phyloP scores from a whole-genome alignment of 176 grass and related monocot genomes.

The Thalia dealbata region DNA sequence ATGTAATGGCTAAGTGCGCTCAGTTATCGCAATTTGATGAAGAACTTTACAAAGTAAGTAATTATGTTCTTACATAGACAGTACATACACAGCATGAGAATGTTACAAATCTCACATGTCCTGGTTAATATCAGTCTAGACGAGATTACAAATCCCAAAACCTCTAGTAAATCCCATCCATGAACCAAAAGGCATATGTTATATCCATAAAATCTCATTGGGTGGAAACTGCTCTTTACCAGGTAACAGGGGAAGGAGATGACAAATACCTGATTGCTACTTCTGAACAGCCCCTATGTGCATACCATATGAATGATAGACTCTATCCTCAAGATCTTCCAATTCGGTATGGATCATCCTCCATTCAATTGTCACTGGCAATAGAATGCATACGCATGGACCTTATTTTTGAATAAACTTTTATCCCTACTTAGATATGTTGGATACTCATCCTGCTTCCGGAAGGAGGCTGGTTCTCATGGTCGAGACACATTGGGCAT shows the following conservation, averaged over 20 bases:
- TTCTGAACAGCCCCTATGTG: conserved; percentile 79
- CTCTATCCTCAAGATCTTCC: conserved; percentile 76
- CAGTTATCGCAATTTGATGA: conserved; percentile 87
- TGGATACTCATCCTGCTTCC: neutral
- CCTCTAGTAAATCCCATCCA: too few relatives aligned
- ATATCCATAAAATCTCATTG: too few relatives aligned
- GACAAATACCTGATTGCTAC: conserved; percentile 97
- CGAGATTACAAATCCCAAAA: too few relatives aligned
- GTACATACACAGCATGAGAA: too few relatives aligned
- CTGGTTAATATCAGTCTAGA: neutral
- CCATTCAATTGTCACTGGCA: neutral
- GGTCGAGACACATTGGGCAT: conserved; percentile 70
- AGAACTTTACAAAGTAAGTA: conserved; percentile 77
- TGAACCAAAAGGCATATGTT: too few relatives aligned
- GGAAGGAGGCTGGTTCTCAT: neutral
- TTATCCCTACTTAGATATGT: conserved; percentile 37
- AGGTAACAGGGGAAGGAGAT: conserved; percentile 87
- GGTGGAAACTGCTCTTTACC: neutral
- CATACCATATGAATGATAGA: conserved; percentile 78
- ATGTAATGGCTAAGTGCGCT: conserved; percentile 90
- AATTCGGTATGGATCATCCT: conserved; percentile 33
- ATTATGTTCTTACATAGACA: too few relatives aligned
- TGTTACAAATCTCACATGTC: too few relatives aligned
- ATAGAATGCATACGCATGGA: neutral
- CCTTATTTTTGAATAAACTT: neutral